Evolutionary conservation across 2,329 filamentous ascomycete genomes (phyloP).

Genomic region (Zymoseptoria passerinii): DNA sequence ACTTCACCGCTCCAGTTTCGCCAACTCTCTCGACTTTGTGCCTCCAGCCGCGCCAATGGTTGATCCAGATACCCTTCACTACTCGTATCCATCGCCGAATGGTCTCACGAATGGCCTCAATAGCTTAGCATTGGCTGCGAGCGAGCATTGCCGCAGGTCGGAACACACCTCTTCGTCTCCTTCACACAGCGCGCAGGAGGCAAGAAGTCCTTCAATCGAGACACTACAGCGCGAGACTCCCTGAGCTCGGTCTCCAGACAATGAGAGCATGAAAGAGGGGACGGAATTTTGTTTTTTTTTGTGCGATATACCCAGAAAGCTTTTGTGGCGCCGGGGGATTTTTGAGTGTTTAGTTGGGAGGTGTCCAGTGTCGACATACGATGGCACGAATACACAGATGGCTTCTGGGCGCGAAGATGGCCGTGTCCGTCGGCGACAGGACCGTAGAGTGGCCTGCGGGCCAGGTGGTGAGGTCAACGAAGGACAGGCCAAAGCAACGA

Average conservation of each 20-base stretch:
- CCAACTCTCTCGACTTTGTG: conserved; percentile 28
- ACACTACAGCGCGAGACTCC: conserved; percentile 10
- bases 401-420: background rate
- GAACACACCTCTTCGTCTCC: conserved; percentile 20
- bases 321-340: background rate
- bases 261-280: background rate
- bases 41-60: conserved; percentile 23
- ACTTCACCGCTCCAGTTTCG: conserved; percentile 27
- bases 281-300: background rate
- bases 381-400: background rate
- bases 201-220: conserved; percentile 18
- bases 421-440: too few relatives aligned
- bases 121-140: conserved; percentile 30
- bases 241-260: background rate
- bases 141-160: conserved; percentile 27
- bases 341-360: background rate
- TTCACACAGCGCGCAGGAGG: background rate
- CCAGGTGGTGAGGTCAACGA: too few relatives aligned
- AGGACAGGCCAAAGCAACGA: background rate
- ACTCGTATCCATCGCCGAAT: conserved; percentile 30
- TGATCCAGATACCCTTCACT: conserved; percentile 29
- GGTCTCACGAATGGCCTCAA: conserved; percentile 30
- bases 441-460: too few relatives aligned
- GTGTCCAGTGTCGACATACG: background rate
- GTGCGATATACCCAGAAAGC: background rate